Evolutionary conservation across 2,329 filamentous ascomycete genomes (phyloP).

Genomic region (Trichoderma koningiopsis): DNA sequence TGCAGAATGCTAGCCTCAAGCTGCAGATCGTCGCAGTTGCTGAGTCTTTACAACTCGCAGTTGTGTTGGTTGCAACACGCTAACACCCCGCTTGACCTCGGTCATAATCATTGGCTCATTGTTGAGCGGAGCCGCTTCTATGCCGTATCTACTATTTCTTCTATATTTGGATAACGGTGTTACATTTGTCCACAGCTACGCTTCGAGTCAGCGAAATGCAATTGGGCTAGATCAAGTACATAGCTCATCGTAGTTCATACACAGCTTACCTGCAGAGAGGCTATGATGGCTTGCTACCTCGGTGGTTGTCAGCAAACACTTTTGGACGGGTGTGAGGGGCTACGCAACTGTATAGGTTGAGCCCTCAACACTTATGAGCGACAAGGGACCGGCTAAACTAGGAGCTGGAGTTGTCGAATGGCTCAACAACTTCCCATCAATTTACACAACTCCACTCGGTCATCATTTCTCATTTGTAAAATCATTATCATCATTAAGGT

Average conservation of each 20-base stretch:
- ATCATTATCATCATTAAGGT: not conserved
- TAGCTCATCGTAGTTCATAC: not conserved
- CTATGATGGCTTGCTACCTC: not conserved
- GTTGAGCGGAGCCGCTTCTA: not conserved
- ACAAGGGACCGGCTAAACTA: not conserved
- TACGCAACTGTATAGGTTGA: not conserved
- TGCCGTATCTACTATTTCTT: not conserved
- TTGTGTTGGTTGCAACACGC: not conserved
- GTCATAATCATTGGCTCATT: not conserved
- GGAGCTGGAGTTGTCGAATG: not conserved
- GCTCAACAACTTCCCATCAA: not conserved
- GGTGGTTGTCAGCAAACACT: not conserved
- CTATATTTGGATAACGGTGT: not conserved
- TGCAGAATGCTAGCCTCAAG: not conserved
- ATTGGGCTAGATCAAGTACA: not conserved
- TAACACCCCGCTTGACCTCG: slow-evolving; percentile 1
- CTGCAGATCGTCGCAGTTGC: not conserved
- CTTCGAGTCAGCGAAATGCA: not conserved
- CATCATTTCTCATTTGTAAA: not conserved
- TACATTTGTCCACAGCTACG: not conserved
- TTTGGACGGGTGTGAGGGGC: not conserved
- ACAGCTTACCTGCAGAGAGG: not conserved
- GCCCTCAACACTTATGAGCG: not conserved
- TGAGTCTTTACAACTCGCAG: not conserved
- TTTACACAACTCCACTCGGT: not conserved